Conservation (phyloP, 1,284 basidiomycete species). For the Violaceomyces palustris region DNA sequence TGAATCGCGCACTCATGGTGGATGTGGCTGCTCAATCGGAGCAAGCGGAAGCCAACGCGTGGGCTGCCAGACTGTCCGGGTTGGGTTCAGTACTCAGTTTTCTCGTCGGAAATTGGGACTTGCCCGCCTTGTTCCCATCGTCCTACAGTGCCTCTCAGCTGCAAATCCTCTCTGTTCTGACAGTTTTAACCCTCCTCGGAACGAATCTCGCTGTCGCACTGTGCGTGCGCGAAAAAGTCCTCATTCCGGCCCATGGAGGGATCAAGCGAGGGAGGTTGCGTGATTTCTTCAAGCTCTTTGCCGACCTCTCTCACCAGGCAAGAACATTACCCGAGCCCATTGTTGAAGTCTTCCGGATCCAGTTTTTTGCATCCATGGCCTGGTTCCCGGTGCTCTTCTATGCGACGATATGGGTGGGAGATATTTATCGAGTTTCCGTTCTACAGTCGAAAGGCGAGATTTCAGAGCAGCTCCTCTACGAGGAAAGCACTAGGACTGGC, state of each 20-base stretch:
- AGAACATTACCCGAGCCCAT: slow-evolving; percentile 23
- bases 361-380: slow-evolving; percentile 45
- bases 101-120: slow-evolving; percentile 41
- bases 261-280: no score
- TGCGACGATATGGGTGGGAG: slow-evolving; percentile 43
- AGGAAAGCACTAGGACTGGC: slow-evolving; percentile 72
- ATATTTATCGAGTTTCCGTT: slow-evolving; percentile 36
- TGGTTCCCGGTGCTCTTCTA: slow-evolving; percentile 48
- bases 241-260: no score
- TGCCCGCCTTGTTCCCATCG: slow-evolving; percentile 18
- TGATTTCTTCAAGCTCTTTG: no score
- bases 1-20: slow-evolving; percentile 75
- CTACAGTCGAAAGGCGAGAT: slow-evolving; percentile 13
- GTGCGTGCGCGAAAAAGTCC: no score
- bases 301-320: slow-evolving; percentile 23
- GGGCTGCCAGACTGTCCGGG: slow-evolving; percentile 76
- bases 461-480: slow-evolving; percentile 16
- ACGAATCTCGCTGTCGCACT: no score
- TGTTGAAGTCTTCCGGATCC: slow-evolving; percentile 37
- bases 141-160: slow-evolving; percentile 17
- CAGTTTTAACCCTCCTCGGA: slow-evolving; percentile 16
- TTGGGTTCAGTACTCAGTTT: slow-evolving; percentile 44
- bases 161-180: slow-evolving; percentile 33
- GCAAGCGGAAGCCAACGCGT: slow-evolving; percentile 85
- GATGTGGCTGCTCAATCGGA: slow-evolving; percentile 61